These are phyloP conservation scores for Hypoxylon sp. DNA, from an alignment of 2,329 filamentous ascomycete genomes.

Conservation along the genomic window DNA sequence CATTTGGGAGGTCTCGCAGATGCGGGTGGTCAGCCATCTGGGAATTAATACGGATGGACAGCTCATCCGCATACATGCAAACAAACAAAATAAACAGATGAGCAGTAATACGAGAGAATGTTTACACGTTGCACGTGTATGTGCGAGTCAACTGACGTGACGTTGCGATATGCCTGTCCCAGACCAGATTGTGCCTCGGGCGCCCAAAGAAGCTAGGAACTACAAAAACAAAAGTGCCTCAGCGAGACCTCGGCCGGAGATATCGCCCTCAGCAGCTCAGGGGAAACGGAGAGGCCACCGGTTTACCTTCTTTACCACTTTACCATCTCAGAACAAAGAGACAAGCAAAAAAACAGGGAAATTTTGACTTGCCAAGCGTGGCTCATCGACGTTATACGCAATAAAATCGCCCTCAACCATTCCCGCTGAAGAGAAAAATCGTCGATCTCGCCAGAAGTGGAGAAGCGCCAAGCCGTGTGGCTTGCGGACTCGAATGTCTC, in stretches of 20 bases:
- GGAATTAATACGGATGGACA: conserved; percentile 13
- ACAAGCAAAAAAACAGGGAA: conserved; percentile 6
- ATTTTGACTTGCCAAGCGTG: conserved; percentile 16
- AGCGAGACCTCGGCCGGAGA: not conserved
- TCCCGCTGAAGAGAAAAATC: conserved; percentile 18
- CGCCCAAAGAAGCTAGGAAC: conserved; percentile 4
- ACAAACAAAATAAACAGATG: conserved; percentile 22
- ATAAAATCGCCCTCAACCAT: conserved; percentile 5
- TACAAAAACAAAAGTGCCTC: conserved; percentile 3
- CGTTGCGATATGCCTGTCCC: conserved; percentile 15
- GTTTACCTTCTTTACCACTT: too few relatives aligned
- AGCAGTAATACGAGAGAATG: conserved; percentile 8
- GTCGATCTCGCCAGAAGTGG: conserved; percentile 29
- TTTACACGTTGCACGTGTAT: conserved; percentile 29
- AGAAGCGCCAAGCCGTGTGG: conserved; percentile 27
- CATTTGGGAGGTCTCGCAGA: conserved; percentile 29
- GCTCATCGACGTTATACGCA: conserved; percentile 23
- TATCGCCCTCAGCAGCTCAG: conserved; percentile 23
- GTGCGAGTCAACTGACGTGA: conserved; percentile 19
- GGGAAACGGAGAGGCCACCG: not conserved
- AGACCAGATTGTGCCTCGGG: conserved; percentile 6
- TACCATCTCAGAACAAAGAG: too few relatives aligned
- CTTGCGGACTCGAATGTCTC: conserved; percentile 35
- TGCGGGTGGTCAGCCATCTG: conserved; percentile 25
- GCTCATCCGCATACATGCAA: conserved; percentile 22